Percentiles rank a stretch among this genome's conserved stretches.
Conservation (phyloP, 331 rosid species). For the Quercus phellos region DNA sequence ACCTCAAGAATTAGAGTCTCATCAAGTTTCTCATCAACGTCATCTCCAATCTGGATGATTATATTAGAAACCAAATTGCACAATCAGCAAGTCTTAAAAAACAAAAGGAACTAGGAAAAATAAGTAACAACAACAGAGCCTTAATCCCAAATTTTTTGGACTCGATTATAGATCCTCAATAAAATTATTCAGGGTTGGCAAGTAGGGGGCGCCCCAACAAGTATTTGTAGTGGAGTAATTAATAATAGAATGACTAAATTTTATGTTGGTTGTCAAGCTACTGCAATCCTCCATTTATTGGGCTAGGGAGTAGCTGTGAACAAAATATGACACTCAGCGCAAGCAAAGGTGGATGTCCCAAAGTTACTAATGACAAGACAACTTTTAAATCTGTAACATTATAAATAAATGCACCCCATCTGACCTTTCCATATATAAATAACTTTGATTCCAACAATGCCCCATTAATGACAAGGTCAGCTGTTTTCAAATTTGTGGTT, state of each 20-base stretch:
- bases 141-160: too few species aligned
- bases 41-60: conserved; percentile 53
- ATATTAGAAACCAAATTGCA: conserved; percentile 4
- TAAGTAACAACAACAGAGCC: too few species aligned
- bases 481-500: conserved; percentile 37
- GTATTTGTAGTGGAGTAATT: too few species aligned
- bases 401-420: conserved; percentile 14
- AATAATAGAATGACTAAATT: too few species aligned
- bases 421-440: conserved; percentile 85
- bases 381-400: neutral
- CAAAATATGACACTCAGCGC: neutral
- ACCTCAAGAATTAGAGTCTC: conserved; percentile 75
- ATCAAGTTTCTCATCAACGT: conserved; percentile 40
- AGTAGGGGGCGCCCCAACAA: too few species aligned
- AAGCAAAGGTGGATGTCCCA: conserved; percentile 5
- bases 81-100: neutral
- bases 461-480: conserved; percentile 83
- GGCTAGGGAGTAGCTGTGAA: too few species aligned
- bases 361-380: neutral
- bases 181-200: too few species aligned
- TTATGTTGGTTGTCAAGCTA: too few species aligned
- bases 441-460: conserved; percentile 70
- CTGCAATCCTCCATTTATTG: too few species aligned
- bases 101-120: neutral
- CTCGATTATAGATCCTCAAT: too few species aligned